Percentiles rank a stretch among this genome's conserved stretches.
phyloP scores from a whole-genome alignment of 306 rosid species.

The Sicyos edulis region DNA sequence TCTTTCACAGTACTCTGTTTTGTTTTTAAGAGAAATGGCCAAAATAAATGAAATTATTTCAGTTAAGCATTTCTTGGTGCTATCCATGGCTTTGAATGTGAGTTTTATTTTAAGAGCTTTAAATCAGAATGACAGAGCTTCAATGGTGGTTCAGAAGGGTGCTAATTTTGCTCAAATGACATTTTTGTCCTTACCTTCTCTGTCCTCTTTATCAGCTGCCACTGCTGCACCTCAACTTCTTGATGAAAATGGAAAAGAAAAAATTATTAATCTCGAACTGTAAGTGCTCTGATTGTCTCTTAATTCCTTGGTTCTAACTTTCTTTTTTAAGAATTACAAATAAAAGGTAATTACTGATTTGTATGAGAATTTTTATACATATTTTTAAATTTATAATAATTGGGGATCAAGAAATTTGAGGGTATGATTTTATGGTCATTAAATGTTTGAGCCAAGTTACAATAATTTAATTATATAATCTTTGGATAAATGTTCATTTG shows the following conservation, averaged over 20 bases:
- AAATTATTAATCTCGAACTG: slow-evolving; percentile 62
- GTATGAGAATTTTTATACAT: too few relatives aligned
- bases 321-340: too few relatives aligned
- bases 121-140: slow-evolving; percentile 21
- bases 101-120: slow-evolving; percentile 41
- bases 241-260: slow-evolving; percentile 31
- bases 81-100: slow-evolving; percentile 64
- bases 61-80: slow-evolving; percentile 41
- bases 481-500: too few relatives aligned
- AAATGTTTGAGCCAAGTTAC: too few relatives aligned
- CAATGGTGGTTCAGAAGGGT: slow-evolving; percentile 22
- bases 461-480: too few relatives aligned
- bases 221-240: slow-evolving; percentile 10
- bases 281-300: slow-evolving; percentile 29
- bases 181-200: slow-evolving; percentile 28
- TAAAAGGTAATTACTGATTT: too few relatives aligned
- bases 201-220: slow-evolving; percentile 13
- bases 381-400: too few relatives aligned
- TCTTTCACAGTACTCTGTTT: neutral
- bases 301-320: too few relatives aligned
- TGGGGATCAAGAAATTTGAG: too few relatives aligned
- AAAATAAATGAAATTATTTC: slow-evolving; percentile 29
- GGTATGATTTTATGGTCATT: too few relatives aligned
- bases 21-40: slow-evolving; percentile 24
- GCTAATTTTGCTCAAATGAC: slow-evolving; percentile 23